These are phyloP conservation scores for Linnemannia zychae DNA, from an alignment of 192 early-diverging fungal species.

Conservation along the genomic window DNA sequence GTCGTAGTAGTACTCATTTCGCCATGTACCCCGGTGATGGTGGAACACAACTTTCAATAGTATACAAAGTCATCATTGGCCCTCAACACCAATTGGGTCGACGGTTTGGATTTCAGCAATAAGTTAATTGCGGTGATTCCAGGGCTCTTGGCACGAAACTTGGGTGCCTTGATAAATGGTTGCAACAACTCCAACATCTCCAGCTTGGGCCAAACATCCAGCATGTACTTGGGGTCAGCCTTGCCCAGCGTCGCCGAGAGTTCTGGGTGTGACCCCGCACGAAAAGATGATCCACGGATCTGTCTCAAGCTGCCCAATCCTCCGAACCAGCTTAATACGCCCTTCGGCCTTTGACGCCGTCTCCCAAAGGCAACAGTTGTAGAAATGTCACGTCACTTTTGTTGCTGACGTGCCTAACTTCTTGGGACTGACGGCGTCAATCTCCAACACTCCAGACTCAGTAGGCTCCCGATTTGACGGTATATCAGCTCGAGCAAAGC, in stretches of 20 bases:
- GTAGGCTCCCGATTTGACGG: background rate
- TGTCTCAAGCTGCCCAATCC: background rate
- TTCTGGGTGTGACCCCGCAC: background rate
- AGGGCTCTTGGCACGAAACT: background rate
- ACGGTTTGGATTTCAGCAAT: background rate
- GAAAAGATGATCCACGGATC: background rate
- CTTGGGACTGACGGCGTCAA: background rate
- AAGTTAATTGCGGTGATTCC: background rate
- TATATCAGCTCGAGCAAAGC: background rate
- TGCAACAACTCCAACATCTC: background rate
- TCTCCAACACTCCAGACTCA: background rate
- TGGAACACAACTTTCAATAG: background rate
- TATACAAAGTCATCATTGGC: background rate
- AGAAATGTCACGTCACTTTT: background rate
- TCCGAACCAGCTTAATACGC: background rate
- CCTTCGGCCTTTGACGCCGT: background rate
- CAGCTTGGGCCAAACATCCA: slow-evolving; percentile 1
- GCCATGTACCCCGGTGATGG: background rate
- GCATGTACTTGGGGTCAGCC: background rate
- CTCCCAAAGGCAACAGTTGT: background rate
- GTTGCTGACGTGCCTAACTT: background rate
- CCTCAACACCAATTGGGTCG: background rate
- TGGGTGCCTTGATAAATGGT: background rate
- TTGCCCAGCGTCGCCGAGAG: background rate
- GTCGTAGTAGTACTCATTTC: background rate